Evolutionary conservation across 257 asterid genomes (phyloP).

Genomic region (Plantago elongata): DNA sequence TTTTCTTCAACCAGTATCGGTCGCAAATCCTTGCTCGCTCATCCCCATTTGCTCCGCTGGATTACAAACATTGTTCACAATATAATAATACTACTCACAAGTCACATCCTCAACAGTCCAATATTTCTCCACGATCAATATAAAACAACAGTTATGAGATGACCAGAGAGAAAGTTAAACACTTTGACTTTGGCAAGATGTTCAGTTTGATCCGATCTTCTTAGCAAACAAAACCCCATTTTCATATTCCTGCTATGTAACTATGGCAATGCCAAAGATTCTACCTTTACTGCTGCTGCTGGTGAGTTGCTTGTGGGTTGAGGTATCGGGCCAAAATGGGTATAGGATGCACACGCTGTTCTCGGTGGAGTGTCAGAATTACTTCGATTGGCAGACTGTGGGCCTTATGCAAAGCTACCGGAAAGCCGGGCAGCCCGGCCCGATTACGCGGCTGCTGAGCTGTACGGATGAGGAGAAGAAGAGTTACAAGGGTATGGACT

Average conservation of each 20-base stretch:
- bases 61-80: no score
- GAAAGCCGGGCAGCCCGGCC: constrained; percentile 93
- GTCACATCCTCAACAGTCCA: not conserved
- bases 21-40: no score
- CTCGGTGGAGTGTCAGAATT: constrained; percentile 92
- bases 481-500: constrained; percentile 70
- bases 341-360: constrained; percentile 86
- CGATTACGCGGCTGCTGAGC: constrained; percentile 81
- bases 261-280: constrained; percentile 28
- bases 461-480: constrained; percentile 75
- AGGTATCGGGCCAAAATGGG: constrained; percentile 28
- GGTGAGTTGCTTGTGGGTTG: constrained; percentile 28
- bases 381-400: constrained; percentile 99
- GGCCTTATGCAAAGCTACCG: constrained; percentile 86
- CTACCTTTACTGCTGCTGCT: constrained; percentile 23
- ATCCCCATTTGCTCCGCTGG: not conserved
- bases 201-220: constrained; percentile 34
- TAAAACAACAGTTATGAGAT: not conserved
- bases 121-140: not conserved
- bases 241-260: constrained; percentile 21
- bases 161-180: constrained; percentile 13
- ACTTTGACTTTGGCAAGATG: constrained; percentile 10
- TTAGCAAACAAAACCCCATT: constrained; percentile 16
- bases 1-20: not conserved
- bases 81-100: not conserved